Conservation (phyloP, 1,284 basidiomycete genomes). For the Apiotrichum domesticum region DNA sequence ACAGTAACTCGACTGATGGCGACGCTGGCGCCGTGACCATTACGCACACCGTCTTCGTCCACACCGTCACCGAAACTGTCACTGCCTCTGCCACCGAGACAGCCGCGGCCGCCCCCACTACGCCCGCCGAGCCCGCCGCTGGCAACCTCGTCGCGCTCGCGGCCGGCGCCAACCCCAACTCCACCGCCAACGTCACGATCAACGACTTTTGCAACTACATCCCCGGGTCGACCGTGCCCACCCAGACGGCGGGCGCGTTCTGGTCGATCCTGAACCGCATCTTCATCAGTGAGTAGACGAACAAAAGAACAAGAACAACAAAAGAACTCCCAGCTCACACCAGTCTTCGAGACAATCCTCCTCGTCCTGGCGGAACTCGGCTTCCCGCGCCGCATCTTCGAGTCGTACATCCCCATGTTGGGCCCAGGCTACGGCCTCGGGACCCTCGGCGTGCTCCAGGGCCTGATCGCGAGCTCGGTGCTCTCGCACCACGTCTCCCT, state of each 20-base stretch:
- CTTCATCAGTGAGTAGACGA: constrained; percentile 55
- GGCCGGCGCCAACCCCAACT: neutral
- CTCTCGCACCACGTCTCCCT: constrained; percentile 71
- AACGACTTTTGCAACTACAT: constrained; percentile 59
- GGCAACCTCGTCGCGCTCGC: neutral
- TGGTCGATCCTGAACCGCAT: constrained; percentile 78
- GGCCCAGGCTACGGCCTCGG: constrained; percentile 73
- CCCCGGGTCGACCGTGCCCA: constrained; percentile 64
- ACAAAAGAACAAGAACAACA: no score
- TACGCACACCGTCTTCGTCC: neutral
- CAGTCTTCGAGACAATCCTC: constrained; percentile 63
- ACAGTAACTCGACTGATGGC: no score
- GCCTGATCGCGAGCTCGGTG: constrained; percentile 71
- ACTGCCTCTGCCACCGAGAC: no score
- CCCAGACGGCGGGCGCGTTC: constrained; percentile 76
- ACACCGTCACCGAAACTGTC: no score
- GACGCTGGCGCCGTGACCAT: neutral
- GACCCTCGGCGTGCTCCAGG: constrained; percentile 72
- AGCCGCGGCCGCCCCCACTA: no score
- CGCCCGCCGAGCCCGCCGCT: neutral
- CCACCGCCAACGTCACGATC: neutral
- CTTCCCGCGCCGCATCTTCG: constrained; percentile 67
- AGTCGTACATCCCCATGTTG: constrained; percentile 76
- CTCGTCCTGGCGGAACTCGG: constrained; percentile 70
- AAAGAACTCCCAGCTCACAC: neutral